Evolutionary conservation across 345 rosid species (phyloP), one percentile per base, ranked within the genome.

Genomic region (Syzygium aqueum): DNA sequence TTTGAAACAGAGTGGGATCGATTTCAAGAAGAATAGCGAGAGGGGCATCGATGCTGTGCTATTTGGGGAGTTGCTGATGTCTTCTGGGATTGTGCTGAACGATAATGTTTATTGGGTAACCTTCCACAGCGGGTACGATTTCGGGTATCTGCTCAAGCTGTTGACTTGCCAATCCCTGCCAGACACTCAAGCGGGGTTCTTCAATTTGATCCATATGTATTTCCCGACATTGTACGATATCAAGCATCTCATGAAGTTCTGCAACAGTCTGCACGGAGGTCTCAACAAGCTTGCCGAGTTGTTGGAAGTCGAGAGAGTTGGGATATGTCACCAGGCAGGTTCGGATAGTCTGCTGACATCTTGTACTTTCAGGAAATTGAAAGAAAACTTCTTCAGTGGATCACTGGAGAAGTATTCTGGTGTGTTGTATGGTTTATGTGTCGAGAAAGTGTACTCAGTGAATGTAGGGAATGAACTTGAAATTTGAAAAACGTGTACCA

Each of bases 61-160:
- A 85, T 96, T 97, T 23, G 96, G 96, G 12, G 99, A 97, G 94
- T 91, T 96, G 17, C 56, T 97, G 53, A 96, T 97, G 97, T 94
- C 98, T 0, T 97, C 99, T 0, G 99, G 98, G 86, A 91, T 97
- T 30, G 99, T 97, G 85, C 86, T 97, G 92, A 96, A 95, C 87
- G 97, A 95, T 78, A 92, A 56, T 80, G 95, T 97, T 40, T 94
- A 93, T 40, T 97, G 99, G 99, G 96, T 97, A 59, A 97, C 99
- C 8, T 97, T 97, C 67, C 99, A 97, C 88, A 95, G 99, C n/a
- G 99, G 98, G 3, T 95, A 97, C 87, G 99, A 97, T 90, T 96
- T 97, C 21, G 98, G 98, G 3, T 95, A 97, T 91, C 88, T 96
- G 94, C 92, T 97, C 3, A 97, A 97, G 96, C 94, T 97, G 63